Percentiles rank a stretch among this genome's conserved stretches.
Conservation (phyloP, 257 asterid genomes). For the Solanum sitiens region DNA sequence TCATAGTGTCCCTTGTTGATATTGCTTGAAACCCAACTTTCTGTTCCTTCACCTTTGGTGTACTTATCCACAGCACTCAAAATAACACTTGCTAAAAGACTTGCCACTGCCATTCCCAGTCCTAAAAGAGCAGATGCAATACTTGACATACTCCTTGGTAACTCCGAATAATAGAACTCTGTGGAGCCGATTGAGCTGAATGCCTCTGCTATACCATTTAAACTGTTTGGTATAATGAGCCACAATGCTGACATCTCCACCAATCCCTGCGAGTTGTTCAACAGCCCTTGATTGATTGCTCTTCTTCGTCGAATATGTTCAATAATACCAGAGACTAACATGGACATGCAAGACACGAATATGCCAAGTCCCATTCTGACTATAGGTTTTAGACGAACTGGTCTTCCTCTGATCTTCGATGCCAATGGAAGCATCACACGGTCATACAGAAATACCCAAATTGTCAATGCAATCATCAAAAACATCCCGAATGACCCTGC, state of each 20-base stretch:
- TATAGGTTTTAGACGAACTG: constrained; percentile 25
- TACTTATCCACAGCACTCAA: constrained; percentile 26
- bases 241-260: constrained; percentile 56
- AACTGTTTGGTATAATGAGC: constrained; percentile 41
- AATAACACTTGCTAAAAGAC: constrained; percentile 33
- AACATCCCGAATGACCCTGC: not conserved
- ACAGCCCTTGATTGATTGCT: constrained; percentile 35
- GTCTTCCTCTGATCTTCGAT: constrained; percentile 32
- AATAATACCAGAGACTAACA: constrained; percentile 23
- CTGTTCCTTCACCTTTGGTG: constrained; percentile 27
- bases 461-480: constrained; percentile 16
- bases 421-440: constrained; percentile 43
- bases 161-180: constrained; percentile 56
- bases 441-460: constrained; percentile 47
- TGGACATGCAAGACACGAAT: too few relatives aligned
- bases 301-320: constrained; percentile 33
- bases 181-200: constrained; percentile 39
- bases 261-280: constrained; percentile 19
- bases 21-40: constrained; percentile 49
- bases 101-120: constrained; percentile 44
- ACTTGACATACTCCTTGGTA: constrained; percentile 57
- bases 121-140: constrained; percentile 40
- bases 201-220: constrained; percentile 57
- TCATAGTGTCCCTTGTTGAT: constrained; percentile 14
- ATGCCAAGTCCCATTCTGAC: constrained; percentile 52